Evolutionary conservation across 768 basidiomycete genomes (phyloP).

Genomic region (Psilocybe tampanensis): DNA sequence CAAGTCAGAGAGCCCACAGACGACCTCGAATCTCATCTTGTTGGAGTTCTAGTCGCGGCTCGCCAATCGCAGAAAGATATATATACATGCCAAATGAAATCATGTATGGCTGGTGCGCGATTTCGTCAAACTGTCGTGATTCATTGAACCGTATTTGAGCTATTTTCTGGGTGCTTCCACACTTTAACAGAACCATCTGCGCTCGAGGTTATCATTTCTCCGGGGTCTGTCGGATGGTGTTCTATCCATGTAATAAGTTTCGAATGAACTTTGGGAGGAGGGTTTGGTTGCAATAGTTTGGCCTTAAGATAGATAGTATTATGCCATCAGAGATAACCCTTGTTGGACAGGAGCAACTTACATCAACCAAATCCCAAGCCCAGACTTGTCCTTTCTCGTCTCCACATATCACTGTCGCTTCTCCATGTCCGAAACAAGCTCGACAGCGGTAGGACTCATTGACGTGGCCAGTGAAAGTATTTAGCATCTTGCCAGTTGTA

Average conservation of each 20-base stretch:
- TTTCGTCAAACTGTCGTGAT: background rate
- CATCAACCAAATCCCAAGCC: constrained; percentile 94
- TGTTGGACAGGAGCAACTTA: constrained; percentile 33
- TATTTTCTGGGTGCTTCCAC: constrained; percentile 59
- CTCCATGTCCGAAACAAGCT: constrained; percentile 81
- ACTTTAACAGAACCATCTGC: constrained; percentile 92
- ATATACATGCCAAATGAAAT: background rate
- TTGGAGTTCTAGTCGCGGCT: too few species aligned
- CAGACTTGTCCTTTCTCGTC: constrained; percentile 90
- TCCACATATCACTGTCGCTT: constrained; percentile 81
- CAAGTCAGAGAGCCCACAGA: background rate
- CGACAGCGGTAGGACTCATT: constrained; percentile 79
- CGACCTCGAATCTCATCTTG: too few species aligned
- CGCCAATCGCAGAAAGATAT: background rate
- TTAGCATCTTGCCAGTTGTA: constrained; percentile 78
- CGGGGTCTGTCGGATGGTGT: constrained; percentile 79
- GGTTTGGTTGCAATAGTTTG: constrained; percentile 66
- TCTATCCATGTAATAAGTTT: constrained; percentile 93
- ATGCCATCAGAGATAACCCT: constrained; percentile 8
- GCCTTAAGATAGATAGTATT: constrained; percentile 48
- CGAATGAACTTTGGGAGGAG: constrained; percentile 77
- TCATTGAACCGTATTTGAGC: background rate
- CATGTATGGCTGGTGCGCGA: background rate
- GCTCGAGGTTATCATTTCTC: constrained; percentile 87
- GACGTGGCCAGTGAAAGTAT: constrained; percentile 79